phyloP scores from a whole-genome alignment of 75 land plant genomes.

The Sequoia sempervirens region DNA sequence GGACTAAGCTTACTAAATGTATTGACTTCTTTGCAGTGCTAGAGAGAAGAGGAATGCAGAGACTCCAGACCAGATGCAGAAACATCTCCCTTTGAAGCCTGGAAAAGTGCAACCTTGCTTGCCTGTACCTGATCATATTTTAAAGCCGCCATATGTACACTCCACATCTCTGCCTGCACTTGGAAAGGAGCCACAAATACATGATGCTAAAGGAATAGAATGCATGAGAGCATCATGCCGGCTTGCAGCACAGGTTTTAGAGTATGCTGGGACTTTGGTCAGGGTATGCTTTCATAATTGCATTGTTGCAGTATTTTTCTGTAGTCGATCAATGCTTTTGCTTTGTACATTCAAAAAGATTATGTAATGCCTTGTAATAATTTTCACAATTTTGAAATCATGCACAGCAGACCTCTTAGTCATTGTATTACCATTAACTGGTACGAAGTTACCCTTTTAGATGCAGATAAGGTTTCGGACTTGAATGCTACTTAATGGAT shows the following conservation, averaged over 20 bases:
- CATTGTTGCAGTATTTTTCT: slow-evolving; percentile 1
- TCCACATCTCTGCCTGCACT: slow-evolving; percentile 63
- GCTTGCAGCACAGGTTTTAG: slow-evolving; percentile 77
- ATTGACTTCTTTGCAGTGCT: neutral
- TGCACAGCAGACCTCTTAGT: neutral
- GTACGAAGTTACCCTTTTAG: neutral
- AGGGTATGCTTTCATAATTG: slow-evolving; percentile 38
- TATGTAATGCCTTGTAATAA: neutral
- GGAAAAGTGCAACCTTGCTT: slow-evolving; percentile 69
- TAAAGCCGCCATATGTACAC: slow-evolving; percentile 75
- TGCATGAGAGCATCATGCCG: slow-evolving; percentile 79
- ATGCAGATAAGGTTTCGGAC: neutral
- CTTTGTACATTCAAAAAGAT: neutral
- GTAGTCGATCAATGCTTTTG: neutral
- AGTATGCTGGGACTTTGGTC: slow-evolving; percentile 70
- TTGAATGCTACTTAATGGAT: neutral
- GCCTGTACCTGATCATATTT: slow-evolving; percentile 79
- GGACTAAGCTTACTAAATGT: neutral
- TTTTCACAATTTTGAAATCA: neutral
- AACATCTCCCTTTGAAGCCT: slow-evolving; percentile 57
- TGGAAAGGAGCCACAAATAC: slow-evolving; percentile 65
- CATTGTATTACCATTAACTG: neutral
- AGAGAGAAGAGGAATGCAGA: neutral
- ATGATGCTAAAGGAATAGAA: slow-evolving; percentile 67
- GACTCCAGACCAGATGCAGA: slow-evolving; percentile 12